A percentile compares a stretch with the other conserved stretches of the same genome.
Evolutionary conservation across 2,329 filamentous ascomycete genomes (phyloP).

Genomic region (Stemphylium beticola): DNA sequence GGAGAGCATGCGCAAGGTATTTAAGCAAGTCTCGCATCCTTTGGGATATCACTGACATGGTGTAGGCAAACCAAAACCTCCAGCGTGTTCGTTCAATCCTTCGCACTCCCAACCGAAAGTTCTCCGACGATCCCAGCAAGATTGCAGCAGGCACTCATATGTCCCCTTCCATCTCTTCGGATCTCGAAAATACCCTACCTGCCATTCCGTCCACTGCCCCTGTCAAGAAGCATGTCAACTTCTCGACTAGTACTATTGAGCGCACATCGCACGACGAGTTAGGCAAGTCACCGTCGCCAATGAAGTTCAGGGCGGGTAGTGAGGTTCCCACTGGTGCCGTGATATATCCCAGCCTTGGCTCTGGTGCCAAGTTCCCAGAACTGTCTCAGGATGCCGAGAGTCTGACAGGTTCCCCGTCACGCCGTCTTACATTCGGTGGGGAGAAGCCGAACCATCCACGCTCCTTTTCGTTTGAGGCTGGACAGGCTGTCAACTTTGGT

Average conservation of each 20-base stretch:
- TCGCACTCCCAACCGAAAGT: slow-evolving; percentile 64
- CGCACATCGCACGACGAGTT: slow-evolving; percentile 40
- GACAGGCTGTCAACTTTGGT: slow-evolving; percentile 53
- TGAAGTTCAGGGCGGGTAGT: slow-evolving; percentile 44
- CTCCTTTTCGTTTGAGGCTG: slow-evolving; percentile 58
- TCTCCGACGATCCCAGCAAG: slow-evolving; percentile 64
- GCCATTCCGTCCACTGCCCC: slow-evolving; percentile 68
- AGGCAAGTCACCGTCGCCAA: slow-evolving; percentile 44
- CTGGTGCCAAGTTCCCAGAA: slow-evolving; percentile 47
- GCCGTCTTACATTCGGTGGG: slow-evolving; percentile 46
- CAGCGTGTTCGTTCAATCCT: slow-evolving; percentile 69
- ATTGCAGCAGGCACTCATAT: slow-evolving; percentile 66
- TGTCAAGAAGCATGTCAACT: slow-evolving; percentile 80
- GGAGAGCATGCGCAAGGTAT: slow-evolving; percentile 42
- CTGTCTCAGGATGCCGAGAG: slow-evolving; percentile 38
- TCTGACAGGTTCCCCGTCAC: slow-evolving; percentile 36
- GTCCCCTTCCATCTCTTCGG: slow-evolving; percentile 47
- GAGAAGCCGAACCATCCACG: slow-evolving; percentile 39
- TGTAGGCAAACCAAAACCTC: slow-evolving; percentile 51
- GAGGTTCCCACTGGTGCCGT: slow-evolving; percentile 43
- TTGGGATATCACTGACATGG: background rate
- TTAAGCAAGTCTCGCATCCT: background rate
- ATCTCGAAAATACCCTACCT: slow-evolving; percentile 61
- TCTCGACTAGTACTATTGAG: slow-evolving; percentile 72
- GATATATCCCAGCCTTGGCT: slow-evolving; percentile 38